Evolutionary conservation across 208 protist species (phyloP).

Genomic region (Trypanosoma cruzi): DNA sequence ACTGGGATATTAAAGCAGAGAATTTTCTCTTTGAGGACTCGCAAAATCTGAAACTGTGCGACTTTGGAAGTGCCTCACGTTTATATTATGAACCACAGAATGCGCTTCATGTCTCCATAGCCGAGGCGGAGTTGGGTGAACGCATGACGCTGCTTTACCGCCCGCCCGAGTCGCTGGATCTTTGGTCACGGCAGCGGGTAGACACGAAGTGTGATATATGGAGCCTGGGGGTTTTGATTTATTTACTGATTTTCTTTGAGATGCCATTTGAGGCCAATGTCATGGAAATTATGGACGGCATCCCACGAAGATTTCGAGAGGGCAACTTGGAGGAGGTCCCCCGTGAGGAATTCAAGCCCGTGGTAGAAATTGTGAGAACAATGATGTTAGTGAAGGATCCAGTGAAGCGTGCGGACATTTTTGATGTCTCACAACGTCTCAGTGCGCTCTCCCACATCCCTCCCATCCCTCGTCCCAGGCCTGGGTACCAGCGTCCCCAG

Average conservation of each 20-base stretch:
- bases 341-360: constrained; percentile 40
- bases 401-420: constrained; percentile 57
- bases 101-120: constrained; percentile 52
- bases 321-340: constrained; percentile 22
- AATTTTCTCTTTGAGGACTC: constrained; percentile 84
- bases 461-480: constrained; percentile 29
- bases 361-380: constrained; percentile 54
- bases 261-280: constrained; percentile 91
- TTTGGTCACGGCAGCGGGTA: constrained; percentile 86
- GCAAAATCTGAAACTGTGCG: constrained; percentile 92
- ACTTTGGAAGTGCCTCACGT: constrained; percentile 91
- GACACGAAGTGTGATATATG: constrained; percentile 94
- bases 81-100: constrained; percentile 67
- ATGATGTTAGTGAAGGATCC: constrained; percentile 71
- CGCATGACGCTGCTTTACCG: constrained; percentile 93
- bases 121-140: constrained; percentile 77
- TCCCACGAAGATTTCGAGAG: constrained; percentile 48
- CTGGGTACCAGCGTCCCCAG: constrained; percentile 52
- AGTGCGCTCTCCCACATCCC: constrained; percentile 38
- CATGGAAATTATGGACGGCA: constrained; percentile 65
- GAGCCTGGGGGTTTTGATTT: constrained; percentile 95
- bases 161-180: constrained; percentile 95
- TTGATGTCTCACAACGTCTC: constrained; percentile 49
- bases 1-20: constrained; percentile 95
- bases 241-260: constrained; percentile 89